Conservation (phyloP, 176 grass and related monocot genomes). For the Pontederia crassipes region DNA sequence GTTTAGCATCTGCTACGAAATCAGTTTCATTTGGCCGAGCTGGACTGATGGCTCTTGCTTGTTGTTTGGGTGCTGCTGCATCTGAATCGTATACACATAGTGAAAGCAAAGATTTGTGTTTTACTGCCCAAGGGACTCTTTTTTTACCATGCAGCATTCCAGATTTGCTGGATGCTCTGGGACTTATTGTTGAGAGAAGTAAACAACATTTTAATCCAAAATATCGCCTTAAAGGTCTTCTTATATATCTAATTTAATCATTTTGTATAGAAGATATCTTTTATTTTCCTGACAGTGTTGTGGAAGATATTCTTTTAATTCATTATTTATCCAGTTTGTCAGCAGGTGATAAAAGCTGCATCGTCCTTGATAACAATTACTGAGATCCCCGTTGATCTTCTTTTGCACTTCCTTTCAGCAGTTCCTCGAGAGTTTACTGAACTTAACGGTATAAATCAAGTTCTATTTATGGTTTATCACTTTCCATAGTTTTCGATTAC, state of each 20-base stretch:
- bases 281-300: neutral
- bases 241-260: conserved; percentile 4
- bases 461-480: neutral
- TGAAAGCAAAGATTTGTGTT: conserved; percentile 16
- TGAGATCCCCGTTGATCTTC: conserved; percentile 61
- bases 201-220: conserved; percentile 98
- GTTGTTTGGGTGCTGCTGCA: conserved; percentile 62
- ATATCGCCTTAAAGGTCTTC: conserved; percentile 83
- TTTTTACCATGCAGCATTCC: conserved; percentile 21
- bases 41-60: conserved; percentile 90
- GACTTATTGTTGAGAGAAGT: conserved; percentile 74
- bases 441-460: conserved; percentile 42
- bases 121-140: conserved; percentile 23
- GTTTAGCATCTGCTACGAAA: conserved; percentile 55
- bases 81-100: conserved; percentile 32
- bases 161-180: conserved; percentile 68
- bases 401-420: conserved; percentile 77
- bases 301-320: neutral
- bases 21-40: conserved; percentile 80
- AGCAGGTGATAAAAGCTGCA: conserved; percentile 63
- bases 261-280: neutral
- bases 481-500: neutral
- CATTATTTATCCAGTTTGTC: conserved; percentile 43
- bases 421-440: conserved; percentile 89
- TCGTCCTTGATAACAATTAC: conserved; percentile 50